Evolutionary conservation across 768 basidiomycete genomes (phyloP), one percentile per base, ranked within the genome.

Genomic region (Hygrophorus pudorinus): DNA sequence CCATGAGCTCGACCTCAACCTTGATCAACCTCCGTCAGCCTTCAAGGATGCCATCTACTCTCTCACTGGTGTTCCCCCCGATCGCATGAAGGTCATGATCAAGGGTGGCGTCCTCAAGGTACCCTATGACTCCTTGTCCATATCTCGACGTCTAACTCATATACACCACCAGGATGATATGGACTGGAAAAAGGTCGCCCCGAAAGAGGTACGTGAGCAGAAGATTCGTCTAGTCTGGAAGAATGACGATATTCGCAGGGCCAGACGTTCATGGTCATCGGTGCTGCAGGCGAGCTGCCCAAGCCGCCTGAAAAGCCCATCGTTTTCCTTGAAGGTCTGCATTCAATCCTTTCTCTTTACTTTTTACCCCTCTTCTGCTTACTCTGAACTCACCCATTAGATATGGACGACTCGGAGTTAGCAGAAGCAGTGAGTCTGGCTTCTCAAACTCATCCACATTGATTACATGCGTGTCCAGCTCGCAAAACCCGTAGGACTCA

Each of bases 51-150:
- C 78, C 4, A 70, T 98, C 28, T 86, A 85, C 56, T 73, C 81
- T 34, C 66, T 71, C 37, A 97, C 92, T 0, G 91, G 90, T 6
- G 84, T 98, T 2, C 91, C 88, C 2, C 63, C 78, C 29, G 90
- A 94, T 57, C 74, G 92, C 38, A 93, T 96, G 89, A 99, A 98
- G 66, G 84, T 98, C 51, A 92, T 96, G 85, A 74, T 93, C 59
- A 97, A 96, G 59, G 86, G 86, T 43, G 86, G 85, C 30, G 72
- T 90, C 44, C 75, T 96, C 55, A 94, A 93, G 77, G 90, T 87
- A 55, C 43, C 68, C 64, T 5, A 8, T 35, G 29, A 17, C 39
- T 30, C 38, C 31, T 42, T 21, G 12, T 32, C 21, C 42, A 9
- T 14, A 12, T 30, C 29, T 20, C 12, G 4, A 41, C 18, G 28